These are phyloP conservation scores for Juglanconis oblonga DNA, from an alignment of 2,329 filamentous ascomycete genomes.

Conservation along the genomic window DNA sequence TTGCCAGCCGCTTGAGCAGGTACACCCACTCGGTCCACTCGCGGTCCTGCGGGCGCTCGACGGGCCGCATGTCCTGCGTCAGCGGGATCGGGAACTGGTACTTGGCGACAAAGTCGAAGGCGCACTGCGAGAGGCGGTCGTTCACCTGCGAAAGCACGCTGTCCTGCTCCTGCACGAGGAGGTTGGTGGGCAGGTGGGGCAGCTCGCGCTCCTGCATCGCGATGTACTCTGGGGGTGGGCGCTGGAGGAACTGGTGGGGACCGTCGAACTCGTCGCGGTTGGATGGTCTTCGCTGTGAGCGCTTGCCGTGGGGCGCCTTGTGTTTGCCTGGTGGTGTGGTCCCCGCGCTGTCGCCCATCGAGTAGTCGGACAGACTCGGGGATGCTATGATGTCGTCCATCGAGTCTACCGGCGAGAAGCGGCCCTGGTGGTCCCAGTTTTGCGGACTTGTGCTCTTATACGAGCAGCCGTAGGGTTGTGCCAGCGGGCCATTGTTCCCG, in stretches of 20 bases:
- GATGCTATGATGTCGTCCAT: conserved; percentile 58
- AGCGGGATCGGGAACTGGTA: conserved; percentile 88
- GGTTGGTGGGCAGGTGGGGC: conserved; percentile 77
- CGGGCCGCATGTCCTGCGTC: conserved; percentile 75
- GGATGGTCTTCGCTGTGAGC: conserved; percentile 66
- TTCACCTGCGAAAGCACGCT: conserved; percentile 77
- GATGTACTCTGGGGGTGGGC: conserved; percentile 67
- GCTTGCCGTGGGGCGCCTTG: conserved; percentile 46
- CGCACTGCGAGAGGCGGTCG: conserved; percentile 79
- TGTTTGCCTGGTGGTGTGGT: conserved; percentile 40
- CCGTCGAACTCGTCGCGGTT: conserved; percentile 90
- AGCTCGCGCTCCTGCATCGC: conserved; percentile 77
- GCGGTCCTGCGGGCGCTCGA: conserved; percentile 71
- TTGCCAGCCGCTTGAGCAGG: conserved; percentile 79
- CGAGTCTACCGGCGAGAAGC: conserved; percentile 56
- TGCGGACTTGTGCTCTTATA: conserved; percentile 41
- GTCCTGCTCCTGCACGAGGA: conserved; percentile 82
- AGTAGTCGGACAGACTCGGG: conserved; percentile 59
- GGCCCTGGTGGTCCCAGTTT: conserved; percentile 45
- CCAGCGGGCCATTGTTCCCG: conserved; percentile 20
- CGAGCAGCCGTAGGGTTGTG: conserved; percentile 28
- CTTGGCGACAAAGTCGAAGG: conserved; percentile 86
- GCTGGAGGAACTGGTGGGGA: conserved; percentile 76
- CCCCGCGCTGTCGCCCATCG: conserved; percentile 49
- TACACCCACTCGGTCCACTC: conserved; percentile 95